Evolutionary conservation across 345 rosid genomes (phyloP).

Genomic region (Hirschfeldia incana): DNA sequence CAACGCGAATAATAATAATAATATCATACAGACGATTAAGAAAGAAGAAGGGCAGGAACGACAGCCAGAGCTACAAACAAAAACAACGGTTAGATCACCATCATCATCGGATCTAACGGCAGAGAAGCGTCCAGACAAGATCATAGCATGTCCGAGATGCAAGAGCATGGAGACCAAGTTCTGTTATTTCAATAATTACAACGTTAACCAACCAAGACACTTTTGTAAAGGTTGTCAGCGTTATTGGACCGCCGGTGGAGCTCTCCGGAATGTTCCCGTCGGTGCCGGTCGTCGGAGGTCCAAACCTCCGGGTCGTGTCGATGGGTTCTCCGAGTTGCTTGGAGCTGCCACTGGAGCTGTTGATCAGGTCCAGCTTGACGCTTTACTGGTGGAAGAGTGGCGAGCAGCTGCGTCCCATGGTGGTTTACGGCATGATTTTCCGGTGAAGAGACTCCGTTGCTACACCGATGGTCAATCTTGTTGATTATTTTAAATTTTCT

Average conservation of each 20-base stretch:
- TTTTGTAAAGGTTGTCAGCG: slow-evolving; percentile 92
- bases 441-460: not conserved
- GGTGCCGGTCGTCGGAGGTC: not conserved
- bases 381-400: slow-evolving; percentile 4
- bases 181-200: slow-evolving; percentile 89
- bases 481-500: not conserved
- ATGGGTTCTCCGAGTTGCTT: not conserved
- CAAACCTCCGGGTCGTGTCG: not conserved
- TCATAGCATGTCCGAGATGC: slow-evolving; percentile 92
- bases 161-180: slow-evolving; percentile 93
- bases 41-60: slow-evolving; percentile 37
- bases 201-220: slow-evolving; percentile 94
- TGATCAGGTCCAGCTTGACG: not conserved
- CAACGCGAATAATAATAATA: slow-evolving; percentile 37
- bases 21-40: slow-evolving; percentile 38
- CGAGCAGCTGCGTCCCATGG: not conserved
- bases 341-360: not conserved
- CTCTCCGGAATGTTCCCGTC: slow-evolving; percentile 23
- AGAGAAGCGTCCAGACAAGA: slow-evolving; percentile 81
- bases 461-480: slow-evolving; percentile 2
- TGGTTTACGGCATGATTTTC: not conserved
- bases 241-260: slow-evolving; percentile 98
- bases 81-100: slow-evolving; percentile 26
- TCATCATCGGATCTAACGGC: slow-evolving; percentile 41
- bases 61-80: slow-evolving; percentile 31